A percentile compares a stretch with the other conserved stretches of the same genome.
Conservation (phyloP, 306 rosid species). For the Trifolium fragiferum region DNA sequence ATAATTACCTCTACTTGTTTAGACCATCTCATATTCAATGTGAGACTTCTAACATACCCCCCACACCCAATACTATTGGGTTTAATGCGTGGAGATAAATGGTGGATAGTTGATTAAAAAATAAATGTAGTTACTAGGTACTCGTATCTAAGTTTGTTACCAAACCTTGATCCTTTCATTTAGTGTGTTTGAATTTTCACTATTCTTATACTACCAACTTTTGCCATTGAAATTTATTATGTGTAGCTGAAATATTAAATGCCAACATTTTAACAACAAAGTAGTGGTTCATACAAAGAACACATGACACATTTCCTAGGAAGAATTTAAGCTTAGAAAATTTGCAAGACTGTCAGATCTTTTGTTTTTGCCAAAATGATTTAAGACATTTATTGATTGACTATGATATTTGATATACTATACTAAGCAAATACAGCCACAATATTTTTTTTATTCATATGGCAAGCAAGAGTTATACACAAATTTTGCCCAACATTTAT, state of each 20-base stretch:
- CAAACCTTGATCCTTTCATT: slow-evolving; percentile 35
- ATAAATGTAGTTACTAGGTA: no score
- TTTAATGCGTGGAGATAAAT: no score
- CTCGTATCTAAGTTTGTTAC: slow-evolving; percentile 44
- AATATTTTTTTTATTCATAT: neutral
- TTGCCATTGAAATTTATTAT: neutral
- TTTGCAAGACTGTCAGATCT: neutral
- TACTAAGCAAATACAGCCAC: neutral
- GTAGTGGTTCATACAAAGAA: slow-evolving; percentile 1
- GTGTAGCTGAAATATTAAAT: neutral
- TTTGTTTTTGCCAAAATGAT: neutral
- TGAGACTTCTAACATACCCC: no score
- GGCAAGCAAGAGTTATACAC: neutral
- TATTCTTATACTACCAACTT: neutral
- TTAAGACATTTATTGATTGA: neutral
- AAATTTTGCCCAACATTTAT: neutral
- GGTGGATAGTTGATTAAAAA: no score
- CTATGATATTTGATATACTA: neutral
- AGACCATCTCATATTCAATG: no score
- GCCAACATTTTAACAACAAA: slow-evolving; percentile 15
- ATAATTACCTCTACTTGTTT: no score
- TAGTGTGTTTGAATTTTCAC: slow-evolving; percentile 11
- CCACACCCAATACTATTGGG: no score
- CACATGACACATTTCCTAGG: neutral
- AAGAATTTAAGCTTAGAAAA: neutral